These are phyloP conservation scores for Nannochloris sp. DNA, from an alignment of 139 green algal species.

Conservation along the genomic window DNA sequence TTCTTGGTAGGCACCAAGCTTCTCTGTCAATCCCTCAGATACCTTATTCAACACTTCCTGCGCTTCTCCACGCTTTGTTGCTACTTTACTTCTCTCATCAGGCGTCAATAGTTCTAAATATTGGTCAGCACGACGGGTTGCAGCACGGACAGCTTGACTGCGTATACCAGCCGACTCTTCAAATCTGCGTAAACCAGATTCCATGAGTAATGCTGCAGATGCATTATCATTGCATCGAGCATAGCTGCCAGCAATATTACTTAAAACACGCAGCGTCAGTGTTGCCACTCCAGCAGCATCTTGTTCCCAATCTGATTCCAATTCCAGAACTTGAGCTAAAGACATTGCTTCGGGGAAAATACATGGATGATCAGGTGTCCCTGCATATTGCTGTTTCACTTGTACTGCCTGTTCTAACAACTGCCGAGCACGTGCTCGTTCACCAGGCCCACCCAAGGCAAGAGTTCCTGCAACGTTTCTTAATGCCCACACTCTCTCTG, in stretches of 20 bases:
- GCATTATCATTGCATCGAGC: conserved; percentile 11
- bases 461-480: conserved; percentile 44
- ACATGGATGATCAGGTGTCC: conserved; percentile 27
- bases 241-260: conserved; percentile 20
- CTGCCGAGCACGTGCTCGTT: conserved; percentile 17
- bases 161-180: conserved; percentile 9
- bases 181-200: conserved; percentile 26
- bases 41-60: not conserved
- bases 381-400: conserved; percentile 41
- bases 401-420: conserved; percentile 40
- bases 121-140: conserved; percentile 1
- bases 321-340: conserved; percentile 19
- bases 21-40: conserved; percentile 12
- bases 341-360: conserved; percentile 35
- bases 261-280: conserved; percentile 18
- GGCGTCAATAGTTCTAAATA: not conserved
- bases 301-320: conserved; percentile 18
- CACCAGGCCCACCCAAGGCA: conserved; percentile 27
- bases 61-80: not conserved
- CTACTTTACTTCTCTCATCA: not conserved
- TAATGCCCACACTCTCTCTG: conserved; percentile 48
- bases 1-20: conserved; percentile 24
- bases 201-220: conserved; percentile 26
- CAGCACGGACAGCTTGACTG: not conserved
- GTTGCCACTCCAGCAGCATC: conserved; percentile 23